Evolutionary conservation across 805 yeast species (phyloP), one percentile per base, ranked within the genome.

Genomic region (Saccharomycopsis sp.): DNA sequence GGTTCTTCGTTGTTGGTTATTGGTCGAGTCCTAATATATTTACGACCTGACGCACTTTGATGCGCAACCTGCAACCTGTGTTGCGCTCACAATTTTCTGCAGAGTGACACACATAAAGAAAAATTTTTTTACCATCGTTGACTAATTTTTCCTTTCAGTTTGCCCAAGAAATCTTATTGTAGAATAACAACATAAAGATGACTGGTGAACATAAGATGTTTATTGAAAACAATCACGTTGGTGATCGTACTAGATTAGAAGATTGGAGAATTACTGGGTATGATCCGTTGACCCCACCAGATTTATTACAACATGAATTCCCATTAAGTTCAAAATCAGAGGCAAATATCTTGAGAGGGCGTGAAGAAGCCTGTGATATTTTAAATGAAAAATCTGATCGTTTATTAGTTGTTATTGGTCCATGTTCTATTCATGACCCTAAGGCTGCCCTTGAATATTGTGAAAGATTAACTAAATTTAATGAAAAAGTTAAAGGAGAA

Each of bases 371-470:
- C 28, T 75, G 82, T 49, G 75, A 77, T 20, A 85, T 89, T 52
- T 74, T 90, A 54, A 70, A 71, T 51, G 85, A 83, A 40, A 68
- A 73, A 54, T 89, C 84, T 59, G 97, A 93, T 72, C 77, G 95
- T 63, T 71, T 85, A 37, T 67, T 90, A 28, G 84, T 90, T 19
- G 79, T 90, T 52, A 94, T 90, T 44, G 98, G 98, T 16, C 98
- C 98, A 51, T 90, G 98, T 64, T 93, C 97, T 16, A 81, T 90
- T 56, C 98, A 90, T 63, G 97, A 90, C 65, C 76, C 90, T 48
- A 77, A 72, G 34, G 84, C 93, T 40, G 97, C 97, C 28, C 67
- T 85, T 59, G 97, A 87, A 27, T 90, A 93, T 66, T 94, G 90
- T 50, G 64, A 64, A 31, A 74, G 81, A 53, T 72, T 90, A 55